phyloP scores from a whole-genome alignment of 495 filamentous ascomycete genomes.

The Neurospora sp. region DNA sequence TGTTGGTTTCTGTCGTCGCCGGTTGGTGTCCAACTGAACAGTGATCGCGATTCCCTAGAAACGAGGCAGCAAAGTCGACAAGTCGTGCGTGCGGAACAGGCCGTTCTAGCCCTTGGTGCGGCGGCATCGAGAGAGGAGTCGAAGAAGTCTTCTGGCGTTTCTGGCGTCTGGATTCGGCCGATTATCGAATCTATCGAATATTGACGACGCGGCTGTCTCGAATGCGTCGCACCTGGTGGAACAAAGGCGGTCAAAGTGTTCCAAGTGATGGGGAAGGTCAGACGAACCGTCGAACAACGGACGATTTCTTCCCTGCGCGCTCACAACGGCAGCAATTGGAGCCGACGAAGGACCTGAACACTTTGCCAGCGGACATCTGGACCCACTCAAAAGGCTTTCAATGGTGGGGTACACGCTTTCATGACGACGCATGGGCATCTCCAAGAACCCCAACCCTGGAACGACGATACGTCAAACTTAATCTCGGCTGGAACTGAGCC shows the following conservation, averaged over 20 bases:
- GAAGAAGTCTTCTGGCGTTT: neutral
- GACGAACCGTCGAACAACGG: neutral
- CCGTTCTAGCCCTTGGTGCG: neutral
- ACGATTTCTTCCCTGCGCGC: neutral
- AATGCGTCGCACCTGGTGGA: neutral
- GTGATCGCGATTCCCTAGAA: neutral
- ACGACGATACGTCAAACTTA: neutral
- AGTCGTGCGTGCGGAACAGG: neutral
- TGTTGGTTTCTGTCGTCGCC: neutral
- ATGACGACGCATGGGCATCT: neutral
- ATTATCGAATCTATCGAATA: neutral
- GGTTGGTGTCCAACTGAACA: neutral
- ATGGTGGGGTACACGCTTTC: neutral
- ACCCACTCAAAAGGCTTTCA: neutral
- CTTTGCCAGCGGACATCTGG: neutral
- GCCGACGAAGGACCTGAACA: too few species aligned
- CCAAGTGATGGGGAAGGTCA: neutral
- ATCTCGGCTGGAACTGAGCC: neutral
- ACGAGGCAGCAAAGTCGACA: neutral
- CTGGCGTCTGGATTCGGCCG: neutral
- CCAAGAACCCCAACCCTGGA: neutral
- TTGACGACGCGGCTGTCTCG: neutral
- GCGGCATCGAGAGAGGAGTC: neutral
- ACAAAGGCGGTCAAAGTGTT: neutral
- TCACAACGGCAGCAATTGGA: neutral